Evolutionary conservation across 148 eudicot genomes (phyloP).

Genomic region (Camellia sinensis): DNA sequence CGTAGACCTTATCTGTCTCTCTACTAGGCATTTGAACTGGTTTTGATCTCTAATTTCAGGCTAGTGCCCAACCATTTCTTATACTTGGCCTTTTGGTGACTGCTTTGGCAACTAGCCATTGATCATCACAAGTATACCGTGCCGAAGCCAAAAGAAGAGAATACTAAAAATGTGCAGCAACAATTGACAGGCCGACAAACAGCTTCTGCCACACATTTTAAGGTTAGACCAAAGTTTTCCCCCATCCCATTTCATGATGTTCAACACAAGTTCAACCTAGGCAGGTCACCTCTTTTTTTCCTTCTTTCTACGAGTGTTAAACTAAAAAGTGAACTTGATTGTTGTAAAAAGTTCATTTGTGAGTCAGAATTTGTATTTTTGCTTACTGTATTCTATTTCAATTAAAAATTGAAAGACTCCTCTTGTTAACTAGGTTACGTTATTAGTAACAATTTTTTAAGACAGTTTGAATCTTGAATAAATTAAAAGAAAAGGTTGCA

Average conservation of each 20-base stretch:
- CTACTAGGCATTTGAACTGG: background rate
- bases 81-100: conserved; percentile 84
- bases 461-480: too few species aligned
- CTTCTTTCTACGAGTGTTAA: background rate
- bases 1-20: background rate
- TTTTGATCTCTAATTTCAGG: conserved; percentile 42
- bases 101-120: conserved; percentile 76
- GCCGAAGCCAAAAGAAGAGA: background rate
- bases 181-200: background rate
- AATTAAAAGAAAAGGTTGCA: too few species aligned
- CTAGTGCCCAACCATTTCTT: conserved; percentile 92
- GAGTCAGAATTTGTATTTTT: too few species aligned
- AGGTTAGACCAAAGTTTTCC: background rate
- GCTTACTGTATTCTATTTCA: too few species aligned
- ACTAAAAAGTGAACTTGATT: background rate
- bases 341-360: too few species aligned
- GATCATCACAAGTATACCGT: background rate
- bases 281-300: background rate
- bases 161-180: too few species aligned
- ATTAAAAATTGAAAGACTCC: too few species aligned
- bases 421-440: too few species aligned
- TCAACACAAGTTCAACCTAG: background rate
- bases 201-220: background rate
- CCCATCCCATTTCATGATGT: background rate
- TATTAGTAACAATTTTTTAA: too few species aligned